Conservation (phyloP, 192 early-diverging fungal species). For the Mortierella alpina region DNA sequence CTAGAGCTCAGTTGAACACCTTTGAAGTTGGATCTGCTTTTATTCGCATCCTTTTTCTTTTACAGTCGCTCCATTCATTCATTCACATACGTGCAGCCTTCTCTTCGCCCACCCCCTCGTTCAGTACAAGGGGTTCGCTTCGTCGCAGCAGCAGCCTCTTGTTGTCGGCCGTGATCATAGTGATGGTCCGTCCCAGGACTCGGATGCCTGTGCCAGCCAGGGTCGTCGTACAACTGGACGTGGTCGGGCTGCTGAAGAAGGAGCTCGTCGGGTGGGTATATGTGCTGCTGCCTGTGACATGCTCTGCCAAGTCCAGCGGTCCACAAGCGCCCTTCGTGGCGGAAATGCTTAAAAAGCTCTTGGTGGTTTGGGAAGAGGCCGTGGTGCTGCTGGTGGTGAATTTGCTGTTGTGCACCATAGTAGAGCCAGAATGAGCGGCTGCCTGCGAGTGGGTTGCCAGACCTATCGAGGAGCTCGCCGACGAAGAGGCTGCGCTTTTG, state of each 20-base stretch:
- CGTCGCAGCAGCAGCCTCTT: conserved; percentile 19
- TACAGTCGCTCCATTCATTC: too few species aligned
- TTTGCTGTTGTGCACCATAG: too few species aligned
- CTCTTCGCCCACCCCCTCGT: conserved; percentile 47
- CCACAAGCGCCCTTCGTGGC: not conserved
- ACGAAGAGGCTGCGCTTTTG: too few species aligned
- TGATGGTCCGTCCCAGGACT: conserved; percentile 26
- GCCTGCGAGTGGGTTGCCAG: too few species aligned
- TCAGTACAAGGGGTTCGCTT: conserved; percentile 34
- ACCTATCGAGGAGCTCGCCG: too few species aligned
- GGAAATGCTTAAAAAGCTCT: too few species aligned
- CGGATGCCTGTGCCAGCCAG: conserved; percentile 36
- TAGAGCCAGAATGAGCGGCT: too few species aligned
- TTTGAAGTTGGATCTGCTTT: too few species aligned
- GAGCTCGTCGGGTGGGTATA: conserved; percentile 15
- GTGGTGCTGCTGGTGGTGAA: too few species aligned
- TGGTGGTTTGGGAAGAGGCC: too few species aligned
- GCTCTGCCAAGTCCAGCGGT: not conserved
- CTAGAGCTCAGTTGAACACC: too few species aligned
- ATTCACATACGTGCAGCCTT: conserved; percentile 40
- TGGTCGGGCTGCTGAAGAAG: conserved; percentile 41
- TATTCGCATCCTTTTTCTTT: too few species aligned
- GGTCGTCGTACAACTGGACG: conserved; percentile 31
- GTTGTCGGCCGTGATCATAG: conserved; percentile 34
- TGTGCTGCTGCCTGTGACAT: not conserved